Evolutionary conservation across 2,329 filamentous ascomycete species (phyloP).

Genomic region (Aschersonia sp.): DNA sequence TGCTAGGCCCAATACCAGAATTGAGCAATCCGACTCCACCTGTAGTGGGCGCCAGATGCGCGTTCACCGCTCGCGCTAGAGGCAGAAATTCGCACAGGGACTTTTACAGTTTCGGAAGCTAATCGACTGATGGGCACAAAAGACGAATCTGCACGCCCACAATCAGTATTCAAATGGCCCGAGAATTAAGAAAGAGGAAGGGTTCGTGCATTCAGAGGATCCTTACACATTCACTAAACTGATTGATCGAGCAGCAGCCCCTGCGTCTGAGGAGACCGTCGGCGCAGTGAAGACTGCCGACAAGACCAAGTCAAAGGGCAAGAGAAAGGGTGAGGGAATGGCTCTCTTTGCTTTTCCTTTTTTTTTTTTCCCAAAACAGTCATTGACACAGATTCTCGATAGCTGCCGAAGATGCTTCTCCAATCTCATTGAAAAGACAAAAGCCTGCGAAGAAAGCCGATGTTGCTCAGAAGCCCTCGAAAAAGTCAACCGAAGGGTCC

Average conservation of each 20-base stretch:
- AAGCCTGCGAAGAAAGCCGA: constrained; percentile 3
- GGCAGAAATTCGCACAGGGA: too few relatives aligned
- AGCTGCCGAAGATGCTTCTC: constrained; percentile 18
- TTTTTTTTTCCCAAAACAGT: background rate
- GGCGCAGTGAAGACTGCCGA: constrained; percentile 11
- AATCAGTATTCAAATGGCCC: constrained; percentile 21
- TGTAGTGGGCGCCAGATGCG: too few relatives aligned
- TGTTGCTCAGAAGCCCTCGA: constrained; percentile 1
- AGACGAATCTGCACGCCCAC: background rate
- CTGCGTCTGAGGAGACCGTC: constrained; percentile 16
- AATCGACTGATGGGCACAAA: too few relatives aligned
- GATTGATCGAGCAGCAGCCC: constrained; percentile 7
- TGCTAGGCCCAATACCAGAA: too few relatives aligned
- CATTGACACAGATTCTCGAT: background rate
- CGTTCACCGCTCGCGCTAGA: too few relatives aligned
- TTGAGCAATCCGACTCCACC: too few relatives aligned
- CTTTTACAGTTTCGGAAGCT: too few relatives aligned
- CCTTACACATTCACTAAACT: constrained; percentile 6
- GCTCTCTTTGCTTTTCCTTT: background rate
- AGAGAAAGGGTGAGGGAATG: constrained; percentile 15
- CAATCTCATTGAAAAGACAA: constrained; percentile 20
- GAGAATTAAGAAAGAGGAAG: constrained; percentile 26
- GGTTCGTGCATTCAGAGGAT: constrained; percentile 8
- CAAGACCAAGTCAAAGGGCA: constrained; percentile 20
- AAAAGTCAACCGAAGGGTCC: constrained; percentile 2